A percentile compares a stretch with the other conserved stretches of the same genome.
These are phyloP conservation scores for Solanum infundibuliforme DNA, from an alignment of 257 asterid species.

Conservation along the genomic window DNA sequence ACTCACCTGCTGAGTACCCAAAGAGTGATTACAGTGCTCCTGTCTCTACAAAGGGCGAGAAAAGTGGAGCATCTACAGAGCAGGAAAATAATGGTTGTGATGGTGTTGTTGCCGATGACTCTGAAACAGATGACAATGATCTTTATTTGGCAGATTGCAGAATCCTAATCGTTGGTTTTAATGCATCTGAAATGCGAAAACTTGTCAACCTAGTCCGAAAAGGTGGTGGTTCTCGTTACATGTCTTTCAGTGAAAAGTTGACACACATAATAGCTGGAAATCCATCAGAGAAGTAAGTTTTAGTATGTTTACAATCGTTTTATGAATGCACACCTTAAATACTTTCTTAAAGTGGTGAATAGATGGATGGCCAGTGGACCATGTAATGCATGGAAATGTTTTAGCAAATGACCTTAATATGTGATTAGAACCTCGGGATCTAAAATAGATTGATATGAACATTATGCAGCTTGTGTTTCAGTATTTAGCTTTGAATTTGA, in stretches of 20 bases:
- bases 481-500: neutral
- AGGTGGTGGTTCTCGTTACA: constrained; percentile 97
- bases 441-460: neutral
- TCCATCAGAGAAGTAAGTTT: constrained; percentile 74
- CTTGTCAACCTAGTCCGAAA: constrained; percentile 80
- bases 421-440: neutral
- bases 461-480: neutral
- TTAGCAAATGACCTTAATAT: neutral
- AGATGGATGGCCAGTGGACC: neutral
- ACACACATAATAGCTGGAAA: constrained; percentile 84
- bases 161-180: constrained; percentile 77
- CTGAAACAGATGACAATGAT: constrained; percentile 74
- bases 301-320: neutral
- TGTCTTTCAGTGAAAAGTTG: constrained; percentile 68
- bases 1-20: constrained; percentile 27
- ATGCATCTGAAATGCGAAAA: constrained; percentile 67
- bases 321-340: neutral
- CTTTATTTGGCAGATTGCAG: constrained; percentile 89
- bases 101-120: constrained; percentile 64
- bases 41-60: constrained; percentile 36
- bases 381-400: neutral
- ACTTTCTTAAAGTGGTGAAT: neutral
- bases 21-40: constrained; percentile 29
- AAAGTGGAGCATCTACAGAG: constrained; percentile 27
- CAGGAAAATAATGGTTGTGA: constrained; percentile 24